Conservation (phyloP, 805 yeast genomes). For the Candida ovalis region DNA sequence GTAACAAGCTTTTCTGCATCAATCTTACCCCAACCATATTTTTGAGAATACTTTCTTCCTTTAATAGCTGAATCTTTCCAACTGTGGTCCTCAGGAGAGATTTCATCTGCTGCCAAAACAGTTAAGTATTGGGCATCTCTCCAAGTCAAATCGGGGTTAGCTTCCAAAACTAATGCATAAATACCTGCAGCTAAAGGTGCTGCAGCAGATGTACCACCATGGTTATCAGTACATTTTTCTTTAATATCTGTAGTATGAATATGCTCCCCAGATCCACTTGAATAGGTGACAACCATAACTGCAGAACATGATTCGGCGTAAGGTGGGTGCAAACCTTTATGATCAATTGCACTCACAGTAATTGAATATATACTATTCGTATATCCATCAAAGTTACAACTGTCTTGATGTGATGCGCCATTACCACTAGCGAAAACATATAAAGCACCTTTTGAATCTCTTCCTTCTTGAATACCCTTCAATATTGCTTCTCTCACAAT, state of each 20-base stretch:
- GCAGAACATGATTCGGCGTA: constrained; percentile 95
- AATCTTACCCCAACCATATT: constrained; percentile 87
- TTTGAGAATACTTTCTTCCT: constrained; percentile 71
- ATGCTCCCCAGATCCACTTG: constrained; percentile 85
- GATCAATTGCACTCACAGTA: constrained; percentile 92
- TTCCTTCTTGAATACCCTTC: constrained; percentile 81
- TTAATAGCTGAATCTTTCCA: constrained; percentile 71
- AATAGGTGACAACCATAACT: constrained; percentile 87
- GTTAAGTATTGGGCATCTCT: constrained; percentile 88
- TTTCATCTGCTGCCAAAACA: constrained; percentile 63
- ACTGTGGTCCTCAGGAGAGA: constrained; percentile 61
- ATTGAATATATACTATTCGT: constrained; percentile 93
- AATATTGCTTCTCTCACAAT: constrained; percentile 77
- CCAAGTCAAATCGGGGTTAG: constrained; percentile 89
- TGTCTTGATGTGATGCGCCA: constrained; percentile 80
- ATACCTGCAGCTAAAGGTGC: constrained; percentile 99
- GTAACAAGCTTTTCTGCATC: constrained; percentile 77
- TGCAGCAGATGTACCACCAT: constrained; percentile 98
- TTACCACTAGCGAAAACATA: constrained; percentile 97
- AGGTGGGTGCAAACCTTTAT: constrained; percentile 78
- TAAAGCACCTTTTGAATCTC: constrained; percentile 75
- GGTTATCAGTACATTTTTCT: constrained; percentile 62
- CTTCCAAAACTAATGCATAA: constrained; percentile 75
- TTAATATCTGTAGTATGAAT: constrained; percentile 85
- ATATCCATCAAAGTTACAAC: constrained; percentile 96